A percentile compares a stretch with the other conserved stretches of the same genome.
Evolutionary conservation across 2,329 filamentous ascomycete species (phyloP).

Genomic region (Aspergillus fumigatus): DNA sequence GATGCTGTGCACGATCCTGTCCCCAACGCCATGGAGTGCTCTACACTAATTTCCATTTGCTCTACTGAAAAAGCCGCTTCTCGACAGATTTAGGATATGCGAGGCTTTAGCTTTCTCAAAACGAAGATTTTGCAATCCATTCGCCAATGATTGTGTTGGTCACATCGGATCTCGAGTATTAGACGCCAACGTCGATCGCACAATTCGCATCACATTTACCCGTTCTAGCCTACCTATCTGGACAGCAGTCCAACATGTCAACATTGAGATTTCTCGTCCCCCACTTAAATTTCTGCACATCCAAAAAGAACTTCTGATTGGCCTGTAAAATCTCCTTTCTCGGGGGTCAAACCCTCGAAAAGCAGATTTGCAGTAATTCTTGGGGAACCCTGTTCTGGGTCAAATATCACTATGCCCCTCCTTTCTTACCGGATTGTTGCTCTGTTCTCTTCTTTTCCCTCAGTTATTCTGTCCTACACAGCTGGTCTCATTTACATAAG

Average conservation of each 20-base stretch:
- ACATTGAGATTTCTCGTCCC: slow-evolving; percentile 14
- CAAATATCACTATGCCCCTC: not conserved
- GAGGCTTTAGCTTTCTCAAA: slow-evolving; percentile 5
- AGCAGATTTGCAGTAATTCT: slow-evolving; percentile 16
- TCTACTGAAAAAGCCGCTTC: not conserved
- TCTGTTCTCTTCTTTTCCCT: slow-evolving; percentile 6
- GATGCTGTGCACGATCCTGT: slow-evolving; percentile 5
- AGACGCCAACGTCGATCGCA: slow-evolving; percentile 21
- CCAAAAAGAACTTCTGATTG: not conserved
- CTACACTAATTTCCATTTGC: slow-evolving; percentile 1
- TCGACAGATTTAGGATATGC: slow-evolving; percentile 1
- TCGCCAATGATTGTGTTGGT: slow-evolving; percentile 23
- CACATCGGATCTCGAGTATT: slow-evolving; percentile 17
- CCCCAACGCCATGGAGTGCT: slow-evolving; percentile 1
- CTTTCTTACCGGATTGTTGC: not conserved
- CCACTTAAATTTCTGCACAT: slow-evolving; percentile 8
- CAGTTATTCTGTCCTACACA: slow-evolving; percentile 14
- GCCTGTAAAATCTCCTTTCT: not conserved
- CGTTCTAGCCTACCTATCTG: slow-evolving; percentile 15
- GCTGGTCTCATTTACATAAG: slow-evolving; percentile 10
- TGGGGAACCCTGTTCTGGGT: slow-evolving; percentile 2
- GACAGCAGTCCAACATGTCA: slow-evolving; percentile 12
- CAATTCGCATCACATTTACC: slow-evolving; percentile 21
- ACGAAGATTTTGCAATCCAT: slow-evolving; percentile 14
- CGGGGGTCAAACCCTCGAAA: slow-evolving; percentile 13